Evolutionary conservation across 768 basidiomycete genomes (phyloP).

Genomic region (Fomitopsis serialis): DNA sequence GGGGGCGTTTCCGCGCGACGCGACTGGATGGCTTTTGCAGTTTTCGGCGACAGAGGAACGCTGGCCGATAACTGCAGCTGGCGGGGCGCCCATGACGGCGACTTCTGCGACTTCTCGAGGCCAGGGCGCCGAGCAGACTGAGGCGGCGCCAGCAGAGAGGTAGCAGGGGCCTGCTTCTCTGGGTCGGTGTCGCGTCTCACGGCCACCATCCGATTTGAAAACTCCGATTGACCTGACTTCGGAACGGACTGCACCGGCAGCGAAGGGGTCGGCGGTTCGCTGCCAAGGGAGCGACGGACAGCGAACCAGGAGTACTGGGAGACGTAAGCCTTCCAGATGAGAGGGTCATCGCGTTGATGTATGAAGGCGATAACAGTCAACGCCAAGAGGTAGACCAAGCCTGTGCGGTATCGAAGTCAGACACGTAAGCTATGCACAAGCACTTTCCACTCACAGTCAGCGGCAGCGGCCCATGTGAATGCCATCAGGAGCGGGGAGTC

Average conservation of each 20-base stretch:
- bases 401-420: constrained; percentile 29
- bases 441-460: constrained; percentile 7
- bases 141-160: not conserved
- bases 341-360: constrained; percentile 37
- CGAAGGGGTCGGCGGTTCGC: constrained; percentile 30
- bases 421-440: not conserved
- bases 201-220: constrained; percentile 11
- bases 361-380: constrained; percentile 41
- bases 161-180: constrained; percentile 1
- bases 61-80: constrained; percentile 1
- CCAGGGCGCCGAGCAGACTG: not conserved
- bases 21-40: not conserved
- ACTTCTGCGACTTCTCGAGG: not conserved
- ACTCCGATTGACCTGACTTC: constrained; percentile 1
- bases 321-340: constrained; percentile 48
- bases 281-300: constrained; percentile 25
- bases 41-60: not conserved
- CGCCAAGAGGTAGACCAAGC: constrained; percentile 51
- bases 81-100: not conserved
- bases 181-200: constrained; percentile 1
- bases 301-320: constrained; percentile 36
- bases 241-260: constrained; percentile 25
- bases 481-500: not conserved
- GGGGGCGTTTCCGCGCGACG: not conserved
- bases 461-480: constrained; percentile 1